phyloP scores from a whole-genome alignment of 1,284 basidiomycete genomes.

The Ustilago lituana region DNA sequence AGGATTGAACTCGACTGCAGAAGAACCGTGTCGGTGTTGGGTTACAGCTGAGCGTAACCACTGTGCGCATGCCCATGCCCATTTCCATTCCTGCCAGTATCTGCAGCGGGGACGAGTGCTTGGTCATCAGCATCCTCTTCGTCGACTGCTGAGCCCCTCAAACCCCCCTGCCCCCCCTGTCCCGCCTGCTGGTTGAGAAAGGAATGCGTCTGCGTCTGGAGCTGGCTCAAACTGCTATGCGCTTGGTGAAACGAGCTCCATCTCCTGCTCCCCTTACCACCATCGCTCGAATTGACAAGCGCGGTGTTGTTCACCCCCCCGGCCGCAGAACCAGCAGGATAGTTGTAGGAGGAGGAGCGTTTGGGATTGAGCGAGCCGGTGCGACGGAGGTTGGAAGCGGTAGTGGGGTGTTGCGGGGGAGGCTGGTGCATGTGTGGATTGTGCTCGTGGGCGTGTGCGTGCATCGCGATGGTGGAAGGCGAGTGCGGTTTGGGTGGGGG shows the following conservation, averaged over 20 bases:
- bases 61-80: neutral
- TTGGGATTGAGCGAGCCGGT: conserved; percentile 37
- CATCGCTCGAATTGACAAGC: too few species aligned
- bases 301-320: neutral
- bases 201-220: conserved; percentile 2
- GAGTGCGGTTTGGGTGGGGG: conserved; percentile 8
- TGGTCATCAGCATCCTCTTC: conserved; percentile 40
- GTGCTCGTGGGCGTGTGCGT: too few species aligned
- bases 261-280: conserved; percentile 1
- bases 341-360: conserved; percentile 25
- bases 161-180: conserved; percentile 2
- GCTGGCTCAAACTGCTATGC: conserved; percentile 17
- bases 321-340: conserved; percentile 1
- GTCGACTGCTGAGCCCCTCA: conserved; percentile 29
- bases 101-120: neutral
- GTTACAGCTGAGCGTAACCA: conserved; percentile 27
- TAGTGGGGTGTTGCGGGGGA: conserved; percentile 34
- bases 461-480: too few species aligned
- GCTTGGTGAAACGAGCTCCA: conserved; percentile 36
- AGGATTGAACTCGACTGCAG: too few species aligned
- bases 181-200: neutral
- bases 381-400: conserved; percentile 8
- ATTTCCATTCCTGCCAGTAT: neutral
- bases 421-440: conserved; percentile 31
- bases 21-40: too few species aligned